Conservation (phyloP, 2,329 filamentous ascomycete genomes). For the Colletotrichum sp. region DNA sequence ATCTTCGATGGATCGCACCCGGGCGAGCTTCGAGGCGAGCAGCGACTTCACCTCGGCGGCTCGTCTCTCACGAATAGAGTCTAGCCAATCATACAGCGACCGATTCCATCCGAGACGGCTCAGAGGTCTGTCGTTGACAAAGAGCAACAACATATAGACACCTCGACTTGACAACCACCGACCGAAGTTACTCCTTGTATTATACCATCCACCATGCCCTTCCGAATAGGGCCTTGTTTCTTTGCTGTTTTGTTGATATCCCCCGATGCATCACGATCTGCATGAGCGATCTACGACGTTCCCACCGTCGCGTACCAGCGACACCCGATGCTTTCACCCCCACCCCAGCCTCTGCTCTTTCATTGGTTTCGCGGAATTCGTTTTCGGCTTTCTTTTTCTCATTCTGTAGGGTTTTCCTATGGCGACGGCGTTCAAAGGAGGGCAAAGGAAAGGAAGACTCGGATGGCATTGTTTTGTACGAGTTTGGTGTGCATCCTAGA, state of each 20-base stretch:
- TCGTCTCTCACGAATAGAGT: conserved; percentile 83
- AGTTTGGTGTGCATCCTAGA: conserved; percentile 30
- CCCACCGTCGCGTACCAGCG: conserved; percentile 19
- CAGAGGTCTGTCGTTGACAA: conserved; percentile 48
- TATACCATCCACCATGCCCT: conserved; percentile 24
- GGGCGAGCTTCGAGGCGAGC: conserved; percentile 84
- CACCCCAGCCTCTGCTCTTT: conserved; percentile 20
- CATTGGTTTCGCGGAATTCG: conserved; percentile 26
- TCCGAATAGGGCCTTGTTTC: conserved; percentile 14
- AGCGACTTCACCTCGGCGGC: conserved; percentile 92
- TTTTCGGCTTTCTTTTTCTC: conserved; percentile 19
- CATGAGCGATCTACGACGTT: conserved; percentile 53
- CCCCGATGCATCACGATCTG: conserved; percentile 50
- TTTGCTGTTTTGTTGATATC: conserved; percentile 38
- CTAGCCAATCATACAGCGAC: conserved; percentile 56
- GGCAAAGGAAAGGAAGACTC: conserved; percentile 11
- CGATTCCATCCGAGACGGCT: conserved; percentile 41
- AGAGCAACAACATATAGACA: conserved; percentile 42
- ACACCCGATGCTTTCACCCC: conserved; percentile 19
- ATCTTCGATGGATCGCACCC: conserved; percentile 83
- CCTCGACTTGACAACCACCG: neutral
- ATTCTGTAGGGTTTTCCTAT: conserved; percentile 14
- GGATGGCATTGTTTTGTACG: conserved; percentile 25
- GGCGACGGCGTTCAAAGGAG: conserved; percentile 19
- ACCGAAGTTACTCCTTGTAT: conserved; percentile 24